These are phyloP conservation scores for Staphylotrichum tortipilum DNA, from an alignment of 495 filamentous ascomycete genomes.

Conservation along the genomic window DNA sequence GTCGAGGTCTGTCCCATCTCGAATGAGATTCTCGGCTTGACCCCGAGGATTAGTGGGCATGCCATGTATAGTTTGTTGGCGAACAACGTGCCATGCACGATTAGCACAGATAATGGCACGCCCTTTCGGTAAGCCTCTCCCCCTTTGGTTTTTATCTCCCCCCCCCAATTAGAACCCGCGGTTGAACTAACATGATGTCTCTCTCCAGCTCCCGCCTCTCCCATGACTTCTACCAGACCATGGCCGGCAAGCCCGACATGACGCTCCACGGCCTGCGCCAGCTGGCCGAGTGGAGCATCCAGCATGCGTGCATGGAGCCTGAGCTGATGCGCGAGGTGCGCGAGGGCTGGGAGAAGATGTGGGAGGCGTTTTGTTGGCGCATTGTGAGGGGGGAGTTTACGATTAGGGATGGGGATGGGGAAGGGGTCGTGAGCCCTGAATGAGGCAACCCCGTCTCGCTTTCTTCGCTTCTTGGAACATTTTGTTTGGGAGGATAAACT, in stretches of 20 bases:
- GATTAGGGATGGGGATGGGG: background rate
- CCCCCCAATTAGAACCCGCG: too few species aligned
- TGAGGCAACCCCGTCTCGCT: too few species aligned
- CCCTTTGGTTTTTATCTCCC: too few species aligned
- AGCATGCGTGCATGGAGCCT: constrained; percentile 41
- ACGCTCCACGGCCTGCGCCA: constrained; percentile 44
- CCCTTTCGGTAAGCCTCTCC: constrained; percentile 37
- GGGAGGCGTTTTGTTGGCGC: constrained; percentile 36
- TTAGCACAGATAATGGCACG: constrained; percentile 49
- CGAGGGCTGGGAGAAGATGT: constrained; percentile 36
- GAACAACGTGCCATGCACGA: constrained; percentile 43
- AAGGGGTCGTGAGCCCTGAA: background rate
- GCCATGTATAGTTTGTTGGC: constrained; percentile 43
- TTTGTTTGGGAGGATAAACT: too few species aligned
- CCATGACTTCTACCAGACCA: constrained; percentile 49
- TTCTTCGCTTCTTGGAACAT: too few species aligned
- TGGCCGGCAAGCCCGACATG: constrained; percentile 45
- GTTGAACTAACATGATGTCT: too few species aligned
- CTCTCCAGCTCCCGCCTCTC: constrained; percentile 44
- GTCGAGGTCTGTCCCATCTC: constrained; percentile 87
- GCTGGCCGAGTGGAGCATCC: constrained; percentile 47
- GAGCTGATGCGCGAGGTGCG: constrained; percentile 24
- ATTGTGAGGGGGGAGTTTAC: constrained; percentile 24
- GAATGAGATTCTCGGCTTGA: constrained; percentile 64
- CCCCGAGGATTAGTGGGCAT: constrained; percentile 38